phyloP scores from a whole-genome alignment of 139 green algal species.

The Coelastrella sp. region DNA sequence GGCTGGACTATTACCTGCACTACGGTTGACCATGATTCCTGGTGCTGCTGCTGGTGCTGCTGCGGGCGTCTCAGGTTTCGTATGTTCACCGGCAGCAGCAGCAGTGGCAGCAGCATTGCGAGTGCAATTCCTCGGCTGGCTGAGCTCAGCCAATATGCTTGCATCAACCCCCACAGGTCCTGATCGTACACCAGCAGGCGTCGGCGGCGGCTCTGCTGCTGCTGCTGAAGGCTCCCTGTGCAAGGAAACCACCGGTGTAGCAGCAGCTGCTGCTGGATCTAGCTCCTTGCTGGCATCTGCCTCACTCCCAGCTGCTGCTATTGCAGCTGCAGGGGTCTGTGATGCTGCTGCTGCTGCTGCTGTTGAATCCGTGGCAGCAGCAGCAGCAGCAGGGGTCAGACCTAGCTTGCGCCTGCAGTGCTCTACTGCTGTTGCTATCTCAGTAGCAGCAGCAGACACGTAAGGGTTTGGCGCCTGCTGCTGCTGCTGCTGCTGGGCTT shows the following conservation, averaged over 20 bases:
- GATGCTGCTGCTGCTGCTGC: background rate
- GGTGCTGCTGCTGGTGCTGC: background rate
- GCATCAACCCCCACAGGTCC: background rate
- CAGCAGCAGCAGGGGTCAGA: background rate
- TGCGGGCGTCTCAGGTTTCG: background rate
- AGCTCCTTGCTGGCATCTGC: background rate
- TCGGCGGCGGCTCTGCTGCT: background rate
- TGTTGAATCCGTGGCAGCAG: background rate
- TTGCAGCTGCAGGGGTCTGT: background rate
- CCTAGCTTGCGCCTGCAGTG: slow-evolving; percentile 35
- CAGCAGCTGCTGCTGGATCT: background rate
- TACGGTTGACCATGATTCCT: background rate
- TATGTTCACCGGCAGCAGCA: background rate
- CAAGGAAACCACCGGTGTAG: background rate
- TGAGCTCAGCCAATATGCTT: background rate
- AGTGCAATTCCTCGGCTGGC: background rate
- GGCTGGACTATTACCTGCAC: background rate
- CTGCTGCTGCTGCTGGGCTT: slow-evolving; percentile 15
- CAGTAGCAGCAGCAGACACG: background rate
- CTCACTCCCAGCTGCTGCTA: slow-evolving; percentile 16
- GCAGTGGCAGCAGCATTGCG: slow-evolving; percentile 3
- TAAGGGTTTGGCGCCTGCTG: background rate
- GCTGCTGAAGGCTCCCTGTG: background rate
- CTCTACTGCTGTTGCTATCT: slow-evolving; percentile 31
- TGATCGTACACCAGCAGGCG: background rate